Conservation (phyloP, 2,329 filamentous ascomycete species). For the Penicillium sp. region DNA sequence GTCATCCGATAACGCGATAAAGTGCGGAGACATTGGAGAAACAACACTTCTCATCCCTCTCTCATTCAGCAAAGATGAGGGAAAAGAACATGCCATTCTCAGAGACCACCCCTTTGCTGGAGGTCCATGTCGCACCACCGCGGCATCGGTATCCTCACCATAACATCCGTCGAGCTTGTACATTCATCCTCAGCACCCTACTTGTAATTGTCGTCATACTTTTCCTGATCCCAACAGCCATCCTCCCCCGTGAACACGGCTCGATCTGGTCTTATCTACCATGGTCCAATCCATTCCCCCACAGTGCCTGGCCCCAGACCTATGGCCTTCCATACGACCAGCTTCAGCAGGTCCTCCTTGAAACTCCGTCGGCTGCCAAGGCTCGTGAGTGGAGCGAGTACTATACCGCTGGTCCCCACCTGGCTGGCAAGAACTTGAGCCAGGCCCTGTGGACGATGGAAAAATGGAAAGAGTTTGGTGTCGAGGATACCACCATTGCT, state of each 20-base stretch:
- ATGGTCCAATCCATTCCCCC: constrained; percentile 38
- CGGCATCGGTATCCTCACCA: constrained; percentile 44
- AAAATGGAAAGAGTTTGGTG: constrained; percentile 69
- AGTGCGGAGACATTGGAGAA: constrained; percentile 13
- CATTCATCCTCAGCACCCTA: constrained; percentile 37
- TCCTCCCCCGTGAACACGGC: constrained; percentile 39
- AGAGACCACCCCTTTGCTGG: constrained; percentile 44
- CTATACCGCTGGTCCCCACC: constrained; percentile 72
- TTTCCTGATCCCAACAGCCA: constrained; percentile 41
- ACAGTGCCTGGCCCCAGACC: constrained; percentile 41
- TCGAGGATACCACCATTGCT: constrained; percentile 57
- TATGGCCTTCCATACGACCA: constrained; percentile 53
- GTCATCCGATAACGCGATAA: constrained; percentile 20
- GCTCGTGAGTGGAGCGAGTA: constrained; percentile 72
- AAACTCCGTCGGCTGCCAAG: constrained; percentile 54
- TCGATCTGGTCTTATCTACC: constrained; percentile 42
- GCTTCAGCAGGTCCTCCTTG: constrained; percentile 53
- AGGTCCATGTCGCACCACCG: constrained; percentile 40
- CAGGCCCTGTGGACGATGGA: constrained; percentile 75
- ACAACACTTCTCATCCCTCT: constrained; percentile 3
- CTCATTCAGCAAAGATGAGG: constrained; percentile 26
- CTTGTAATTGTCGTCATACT: constrained; percentile 40
- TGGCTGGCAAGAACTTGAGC: constrained; percentile 74
- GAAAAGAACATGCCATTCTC: constrained; percentile 38
- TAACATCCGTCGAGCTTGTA: constrained; percentile 43